phyloP scores from a whole-genome alignment of 192 early-diverging fungal species.

The Backusella macrospora region DNA sequence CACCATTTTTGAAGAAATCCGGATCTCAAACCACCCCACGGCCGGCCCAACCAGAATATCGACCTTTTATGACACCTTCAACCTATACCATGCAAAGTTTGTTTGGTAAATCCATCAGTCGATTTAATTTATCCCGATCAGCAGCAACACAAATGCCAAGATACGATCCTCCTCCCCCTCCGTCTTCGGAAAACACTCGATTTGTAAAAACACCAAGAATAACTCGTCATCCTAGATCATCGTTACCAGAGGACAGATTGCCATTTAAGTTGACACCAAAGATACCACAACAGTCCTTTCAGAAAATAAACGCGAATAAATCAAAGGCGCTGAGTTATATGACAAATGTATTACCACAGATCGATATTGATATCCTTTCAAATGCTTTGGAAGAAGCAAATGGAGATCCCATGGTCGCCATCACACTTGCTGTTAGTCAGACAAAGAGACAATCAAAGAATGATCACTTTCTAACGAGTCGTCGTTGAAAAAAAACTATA shows the following conservation, averaged over 20 bases:
- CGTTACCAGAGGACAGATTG: not conserved
- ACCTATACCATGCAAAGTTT: not conserved
- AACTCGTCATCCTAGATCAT: not conserved
- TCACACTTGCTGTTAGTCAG: conserved; percentile 24
- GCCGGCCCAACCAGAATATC: not conserved
- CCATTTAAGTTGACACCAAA: not conserved
- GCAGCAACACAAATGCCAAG: not conserved
- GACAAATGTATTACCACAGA: conserved; percentile 27
- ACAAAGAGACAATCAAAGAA: conserved; percentile 11
- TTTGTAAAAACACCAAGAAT: conserved; percentile 7
- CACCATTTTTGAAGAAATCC: conserved; percentile 26
- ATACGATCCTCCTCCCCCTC: not conserved
- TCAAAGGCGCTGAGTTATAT: conserved; percentile 20
- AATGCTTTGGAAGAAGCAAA: conserved; percentile 26
- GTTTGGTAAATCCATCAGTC: conserved; percentile 14
- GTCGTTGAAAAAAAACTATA: not conserved
- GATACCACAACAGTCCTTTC: not conserved
- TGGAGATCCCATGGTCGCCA: conserved; percentile 30
- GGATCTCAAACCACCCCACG: not conserved
- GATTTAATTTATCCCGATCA: conserved; percentile 1
- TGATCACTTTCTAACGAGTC: not conserved
- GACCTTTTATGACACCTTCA: not conserved
- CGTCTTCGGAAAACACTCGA: not conserved
- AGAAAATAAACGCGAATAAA: not conserved
- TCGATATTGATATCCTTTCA: conserved; percentile 14